Percentiles rank a stretch among this genome's conserved stretches.
These are phyloP conservation scores for Kernera saxatilis DNA, from an alignment of 345 rosid species.

Conservation along the genomic window DNA sequence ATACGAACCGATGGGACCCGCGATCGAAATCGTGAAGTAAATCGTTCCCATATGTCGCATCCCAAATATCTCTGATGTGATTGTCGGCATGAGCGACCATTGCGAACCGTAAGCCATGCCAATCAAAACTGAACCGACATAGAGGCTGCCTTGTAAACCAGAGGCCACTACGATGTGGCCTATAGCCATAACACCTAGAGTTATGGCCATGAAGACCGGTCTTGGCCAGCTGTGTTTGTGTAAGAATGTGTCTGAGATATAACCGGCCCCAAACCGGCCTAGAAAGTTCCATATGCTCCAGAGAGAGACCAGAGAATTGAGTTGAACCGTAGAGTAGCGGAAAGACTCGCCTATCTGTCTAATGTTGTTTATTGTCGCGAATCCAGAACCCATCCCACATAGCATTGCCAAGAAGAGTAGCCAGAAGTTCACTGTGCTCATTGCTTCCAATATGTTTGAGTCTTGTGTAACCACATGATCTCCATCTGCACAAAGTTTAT, in stretches of 20 bases:
- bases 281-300: conserved; percentile 92
- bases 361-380: conserved; percentile 72
- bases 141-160: conserved; percentile 55
- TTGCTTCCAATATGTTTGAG: conserved; percentile 51
- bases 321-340: conserved; percentile 54
- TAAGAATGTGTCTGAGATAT: conserved; percentile 58
- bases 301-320: conserved; percentile 63
- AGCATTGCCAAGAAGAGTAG: conserved; percentile 64
- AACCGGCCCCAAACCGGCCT: conserved; percentile 85
- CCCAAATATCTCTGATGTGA: conserved; percentile 72
- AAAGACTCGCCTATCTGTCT: conserved; percentile 90
- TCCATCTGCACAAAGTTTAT: conserved; percentile 4
- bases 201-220: conserved; percentile 67
- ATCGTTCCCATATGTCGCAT: conserved; percentile 79
- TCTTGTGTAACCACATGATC: conserved; percentile 31
- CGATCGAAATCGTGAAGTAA: conserved; percentile 70
- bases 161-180: conserved; percentile 71
- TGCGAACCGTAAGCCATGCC: conserved; percentile 83
- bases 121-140: conserved; percentile 60
- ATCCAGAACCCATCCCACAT: conserved; percentile 79
- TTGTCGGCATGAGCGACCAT: conserved; percentile 85
- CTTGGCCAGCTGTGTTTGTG: conserved; percentile 58
- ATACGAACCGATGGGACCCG: conserved; percentile 86
- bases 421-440: conserved; percentile 62
- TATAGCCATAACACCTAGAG: conserved; percentile 44